phyloP scores from a whole-genome alignment of 768 basidiomycete species.

The Hydnomerulius pinastri region DNA sequence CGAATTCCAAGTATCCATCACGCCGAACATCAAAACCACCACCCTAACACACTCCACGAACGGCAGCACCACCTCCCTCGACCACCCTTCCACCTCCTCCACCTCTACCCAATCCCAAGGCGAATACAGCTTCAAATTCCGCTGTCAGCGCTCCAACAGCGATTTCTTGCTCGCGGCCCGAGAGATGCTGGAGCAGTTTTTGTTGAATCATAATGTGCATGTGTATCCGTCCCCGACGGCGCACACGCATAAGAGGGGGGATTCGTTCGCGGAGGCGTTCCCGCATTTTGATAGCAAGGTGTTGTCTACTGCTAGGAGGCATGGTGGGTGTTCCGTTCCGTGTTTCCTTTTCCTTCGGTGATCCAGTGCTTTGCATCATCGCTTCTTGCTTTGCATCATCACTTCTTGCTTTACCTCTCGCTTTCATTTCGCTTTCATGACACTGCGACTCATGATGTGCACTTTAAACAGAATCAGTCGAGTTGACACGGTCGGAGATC shows the following conservation, averaged over 20 bases:
- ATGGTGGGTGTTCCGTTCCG: conserved; percentile 42
- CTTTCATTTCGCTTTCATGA: background rate
- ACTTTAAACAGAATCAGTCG: conserved; percentile 63
- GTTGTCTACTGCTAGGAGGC: conserved; percentile 73
- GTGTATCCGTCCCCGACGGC: conserved; percentile 78
- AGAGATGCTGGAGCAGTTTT: conserved; percentile 91
- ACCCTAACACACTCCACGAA: conserved; percentile 41
- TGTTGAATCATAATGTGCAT: conserved; percentile 81
- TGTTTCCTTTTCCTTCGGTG: background rate
- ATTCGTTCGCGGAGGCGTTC: conserved; percentile 94
- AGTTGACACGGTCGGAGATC: conserved; percentile 68
- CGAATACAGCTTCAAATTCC: conserved; percentile 93
- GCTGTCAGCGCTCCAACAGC: conserved; percentile 92
- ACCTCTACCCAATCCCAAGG: conserved; percentile 30
- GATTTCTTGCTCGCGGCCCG: conserved; percentile 89
- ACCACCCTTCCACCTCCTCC: conserved; percentile 38
- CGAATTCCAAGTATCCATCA: conserved; percentile 89
- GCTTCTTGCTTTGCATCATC: conserved; percentile 40
- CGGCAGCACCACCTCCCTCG: conserved; percentile 50
- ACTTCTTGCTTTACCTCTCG: conserved; percentile 30
- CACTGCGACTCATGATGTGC: conserved; percentile 11
- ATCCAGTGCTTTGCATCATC: conserved; percentile 33
- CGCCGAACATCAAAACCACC: conserved; percentile 68
- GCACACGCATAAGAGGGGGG: conserved; percentile 82
- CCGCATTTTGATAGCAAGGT: conserved; percentile 97